Conservation (phyloP, 1,139 yeast species). For the Candida tropicalis region DNA sequence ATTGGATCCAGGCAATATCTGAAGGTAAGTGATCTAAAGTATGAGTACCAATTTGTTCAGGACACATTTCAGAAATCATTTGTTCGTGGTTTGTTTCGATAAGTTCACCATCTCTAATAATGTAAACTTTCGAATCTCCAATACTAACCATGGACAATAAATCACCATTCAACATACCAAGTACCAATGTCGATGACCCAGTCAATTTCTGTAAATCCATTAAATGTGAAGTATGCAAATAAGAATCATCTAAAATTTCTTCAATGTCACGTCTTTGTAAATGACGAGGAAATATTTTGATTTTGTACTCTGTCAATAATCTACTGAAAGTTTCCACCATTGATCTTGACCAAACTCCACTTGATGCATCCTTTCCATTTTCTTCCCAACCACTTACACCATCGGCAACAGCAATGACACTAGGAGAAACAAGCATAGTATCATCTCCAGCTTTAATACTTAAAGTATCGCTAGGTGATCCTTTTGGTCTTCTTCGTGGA, state of each 20-base stretch:
- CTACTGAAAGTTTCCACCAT: conserved; percentile 56
- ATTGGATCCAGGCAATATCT: conserved; percentile 51
- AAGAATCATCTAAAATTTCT: conserved; percentile 53
- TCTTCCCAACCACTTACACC: conserved; percentile 66
- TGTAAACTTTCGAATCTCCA: conserved; percentile 56
- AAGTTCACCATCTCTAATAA: conserved; percentile 51
- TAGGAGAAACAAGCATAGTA: conserved; percentile 61
- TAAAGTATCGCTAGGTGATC: conserved; percentile 55
- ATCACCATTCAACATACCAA: conserved; percentile 56
- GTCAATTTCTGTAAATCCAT: conserved; percentile 53
- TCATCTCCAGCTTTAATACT: conserved; percentile 62
- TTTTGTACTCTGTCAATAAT: conserved; percentile 48
- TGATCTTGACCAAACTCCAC: conserved; percentile 60
- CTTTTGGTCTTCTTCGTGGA: conserved; percentile 55
- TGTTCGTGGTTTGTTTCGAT: conserved; percentile 51
- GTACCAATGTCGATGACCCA: conserved; percentile 57
- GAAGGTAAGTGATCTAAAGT: conserved; percentile 49
- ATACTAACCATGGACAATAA: conserved; percentile 51
- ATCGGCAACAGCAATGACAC: conserved; percentile 60
- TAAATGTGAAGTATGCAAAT: conserved; percentile 51
- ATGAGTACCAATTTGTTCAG: conserved; percentile 60
- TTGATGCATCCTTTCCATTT: conserved; percentile 37
- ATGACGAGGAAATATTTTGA: conserved; percentile 46
- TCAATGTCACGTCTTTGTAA: conserved; percentile 47
- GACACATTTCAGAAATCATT: conserved; percentile 50